Evolutionary conservation across 2,329 filamentous ascomycete genomes (phyloP).

Genomic region (Metarhizium anisopliae): DNA sequence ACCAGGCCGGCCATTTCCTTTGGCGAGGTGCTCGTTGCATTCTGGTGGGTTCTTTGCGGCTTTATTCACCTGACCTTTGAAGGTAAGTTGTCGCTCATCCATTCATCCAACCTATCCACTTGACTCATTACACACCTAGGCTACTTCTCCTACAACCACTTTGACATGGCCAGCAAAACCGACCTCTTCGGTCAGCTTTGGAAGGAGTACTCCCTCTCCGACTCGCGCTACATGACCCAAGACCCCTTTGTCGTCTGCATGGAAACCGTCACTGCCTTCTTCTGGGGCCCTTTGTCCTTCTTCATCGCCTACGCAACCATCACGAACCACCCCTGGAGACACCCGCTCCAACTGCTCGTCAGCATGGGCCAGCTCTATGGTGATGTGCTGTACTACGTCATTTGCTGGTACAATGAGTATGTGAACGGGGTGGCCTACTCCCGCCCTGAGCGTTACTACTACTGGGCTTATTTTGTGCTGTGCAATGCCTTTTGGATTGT

Average conservation of each 20-base stretch:
- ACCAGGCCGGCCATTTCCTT: slow-evolving; percentile 25
- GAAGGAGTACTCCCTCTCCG: slow-evolving; percentile 50
- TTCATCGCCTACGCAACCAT: slow-evolving; percentile 34
- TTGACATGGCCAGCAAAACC: slow-evolving; percentile 27
- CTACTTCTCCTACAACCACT: slow-evolving; percentile 38
- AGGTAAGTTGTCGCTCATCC: slow-evolving; percentile 15
- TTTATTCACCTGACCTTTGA: slow-evolving; percentile 36
- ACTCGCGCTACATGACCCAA: slow-evolving; percentile 44
- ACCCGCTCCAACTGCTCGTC: slow-evolving; percentile 32
- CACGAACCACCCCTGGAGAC: slow-evolving; percentile 33
- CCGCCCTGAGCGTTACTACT: slow-evolving; percentile 42
- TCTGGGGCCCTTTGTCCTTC: slow-evolving; percentile 46
- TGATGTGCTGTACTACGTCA: too few species aligned
- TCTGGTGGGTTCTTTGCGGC: slow-evolving; percentile 71
- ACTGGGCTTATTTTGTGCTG: slow-evolving; percentile 42
- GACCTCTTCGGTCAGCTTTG: slow-evolving; percentile 44
- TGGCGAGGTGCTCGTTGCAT: slow-evolving; percentile 48
- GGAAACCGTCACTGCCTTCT: slow-evolving; percentile 12
- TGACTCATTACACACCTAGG: slow-evolving; percentile 18
- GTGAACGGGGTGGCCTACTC: slow-evolving; percentile 33
- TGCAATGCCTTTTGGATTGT: slow-evolving; percentile 46
- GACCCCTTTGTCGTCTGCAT: slow-evolving; percentile 30
- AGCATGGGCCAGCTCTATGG: too few species aligned
- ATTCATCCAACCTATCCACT: neutral
- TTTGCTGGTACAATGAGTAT: neutral